Evolutionary conservation across 2,329 filamentous ascomycete genomes (phyloP), one percentile per base, ranked within the genome.

Genomic region (Epichloe gansuensis): DNA sequence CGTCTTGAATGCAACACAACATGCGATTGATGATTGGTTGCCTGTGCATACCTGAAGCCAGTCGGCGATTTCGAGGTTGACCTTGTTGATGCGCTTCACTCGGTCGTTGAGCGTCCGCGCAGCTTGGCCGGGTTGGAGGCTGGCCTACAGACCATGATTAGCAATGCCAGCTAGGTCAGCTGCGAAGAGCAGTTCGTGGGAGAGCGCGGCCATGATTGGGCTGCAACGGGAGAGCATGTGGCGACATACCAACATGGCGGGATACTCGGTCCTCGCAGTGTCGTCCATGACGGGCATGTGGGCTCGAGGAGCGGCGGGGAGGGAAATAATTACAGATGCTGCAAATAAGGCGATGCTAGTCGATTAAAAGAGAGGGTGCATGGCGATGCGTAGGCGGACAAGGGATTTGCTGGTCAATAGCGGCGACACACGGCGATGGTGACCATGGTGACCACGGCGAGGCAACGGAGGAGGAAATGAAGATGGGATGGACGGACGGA

Each of bases 21-120:
- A 46, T 45, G 47, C 35, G 11, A 39, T 23, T 8, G 25, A 17
- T 17, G 11, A n/a, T 8, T 17, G 11, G 12, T 8, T 5, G 11
- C 25, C 11, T 21, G 17, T 48, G 56, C 71, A 70, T 82, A 95
- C 91, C 84, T 91, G 86, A 57, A 98, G 79, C 89, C 91, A 98
- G 72, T 97, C 91, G 68, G 91, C 91, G 63, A 98, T 88, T 66
- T 96, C 89, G 61, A 76, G 72, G 70, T 98, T 96, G 72, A 95
- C 74, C 68, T 85, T 89, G 62, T 80, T 81, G 66, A 97, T 91
- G 69, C 89, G 81, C 69, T 86, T 87, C 61, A 97, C 81, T 63
- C 93, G 88, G 61, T 96, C 91, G 69, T 85, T 86, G 62, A 97
- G 80, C 55, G 89, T 80, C 52, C 81, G 78, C 41, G 90, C 87